phyloP scores from a whole-genome alignment of 2,329 filamentous ascomycete species.

The Penicillium rolfsii region DNA sequence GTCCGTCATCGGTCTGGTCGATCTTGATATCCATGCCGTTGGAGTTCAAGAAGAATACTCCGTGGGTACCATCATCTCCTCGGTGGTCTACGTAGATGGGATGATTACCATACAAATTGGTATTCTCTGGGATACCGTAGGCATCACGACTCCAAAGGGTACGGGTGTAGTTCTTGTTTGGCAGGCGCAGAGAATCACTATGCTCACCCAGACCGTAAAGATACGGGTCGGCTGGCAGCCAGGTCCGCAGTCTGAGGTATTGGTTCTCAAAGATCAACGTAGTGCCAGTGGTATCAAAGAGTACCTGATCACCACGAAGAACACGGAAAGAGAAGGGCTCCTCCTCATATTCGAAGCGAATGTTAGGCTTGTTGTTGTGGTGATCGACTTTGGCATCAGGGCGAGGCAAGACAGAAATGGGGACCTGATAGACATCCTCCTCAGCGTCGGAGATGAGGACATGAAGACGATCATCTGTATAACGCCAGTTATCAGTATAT shows the following conservation, averaged over 20 bases:
- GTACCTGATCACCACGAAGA: conserved; percentile 39
- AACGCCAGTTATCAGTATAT: not conserved
- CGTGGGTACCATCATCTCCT: conserved; percentile 59
- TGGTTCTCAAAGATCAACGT: conserved; percentile 76
- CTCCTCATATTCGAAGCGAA: conserved; percentile 55
- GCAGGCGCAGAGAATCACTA: conserved; percentile 69
- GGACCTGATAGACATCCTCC: conserved; percentile 75
- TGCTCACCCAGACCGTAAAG: conserved; percentile 82
- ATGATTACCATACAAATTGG: conserved; percentile 73
- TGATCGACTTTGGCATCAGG: conserved; percentile 52
- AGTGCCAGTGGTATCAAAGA: conserved; percentile 72
- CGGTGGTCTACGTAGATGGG: conserved; percentile 77
- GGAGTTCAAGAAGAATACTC: conserved; percentile 70
- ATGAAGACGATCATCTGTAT: conserved; percentile 68
- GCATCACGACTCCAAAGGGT: conserved; percentile 72
- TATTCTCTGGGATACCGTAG: conserved; percentile 61
- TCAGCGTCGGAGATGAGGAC: conserved; percentile 72
- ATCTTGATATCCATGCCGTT: conserved; percentile 80
- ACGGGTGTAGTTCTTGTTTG: conserved; percentile 69
- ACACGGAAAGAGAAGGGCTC: conserved; percentile 72
- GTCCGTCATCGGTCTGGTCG: conserved; percentile 60
- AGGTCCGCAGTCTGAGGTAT: conserved; percentile 73
- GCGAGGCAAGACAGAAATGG: conserved; percentile 68
- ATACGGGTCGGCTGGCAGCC: conserved; percentile 68
- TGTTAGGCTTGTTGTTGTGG: conserved; percentile 47